Evolutionary conservation across 2,329 filamentous ascomycete species (phyloP), one percentile per base, ranked within the genome.

Genomic region (Amauroascus verrucosus): DNA sequence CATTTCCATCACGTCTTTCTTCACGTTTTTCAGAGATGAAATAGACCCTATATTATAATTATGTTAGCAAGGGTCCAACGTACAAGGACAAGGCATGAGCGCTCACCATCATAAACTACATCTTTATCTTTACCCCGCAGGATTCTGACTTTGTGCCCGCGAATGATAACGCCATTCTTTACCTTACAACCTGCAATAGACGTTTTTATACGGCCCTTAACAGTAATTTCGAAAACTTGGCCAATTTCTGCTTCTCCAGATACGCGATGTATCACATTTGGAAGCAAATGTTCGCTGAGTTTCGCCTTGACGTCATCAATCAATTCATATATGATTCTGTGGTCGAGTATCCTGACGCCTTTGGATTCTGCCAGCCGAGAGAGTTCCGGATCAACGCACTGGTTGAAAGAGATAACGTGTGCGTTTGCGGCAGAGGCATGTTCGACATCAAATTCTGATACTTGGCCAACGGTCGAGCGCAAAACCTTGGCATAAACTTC

Each of bases 1-100:
- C 82, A 95, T 93, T 64, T 95, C 88, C 44, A 76, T 75, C 28
- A 93, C 86, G 59, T 96, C 88, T 67, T 94, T 94, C 77, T 97
- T 96, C 67, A 86, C 82, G 63, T 94, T 86, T 73, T 93, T 96
- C 55, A 98, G 80, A 1, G 87, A 87, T 16, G 81, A 78, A 41
- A 97, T 80, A 49, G 77, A 78, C 59, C 90, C 91, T 95, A 55
- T 26, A 54, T 14, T 37, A 28, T n/a, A n/a, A n/a, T n/a, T n/a
- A 38, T n/a, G 30, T 54, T 11, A 48, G 51, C 43, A 51, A 44
- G 7, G 11, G 11, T 26, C 18, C 16, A 20, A 37, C 9, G 13
- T 6, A 22, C 24, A 22, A 43, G 6, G 9, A 18, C 16, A 7
- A 13, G 24, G 8, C 1, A 43, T 9, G 35, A 62, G 8, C 16